phyloP scores from a whole-genome alignment of 495 filamentous ascomycete genomes.

The Xylaria flabelliformis region DNA sequence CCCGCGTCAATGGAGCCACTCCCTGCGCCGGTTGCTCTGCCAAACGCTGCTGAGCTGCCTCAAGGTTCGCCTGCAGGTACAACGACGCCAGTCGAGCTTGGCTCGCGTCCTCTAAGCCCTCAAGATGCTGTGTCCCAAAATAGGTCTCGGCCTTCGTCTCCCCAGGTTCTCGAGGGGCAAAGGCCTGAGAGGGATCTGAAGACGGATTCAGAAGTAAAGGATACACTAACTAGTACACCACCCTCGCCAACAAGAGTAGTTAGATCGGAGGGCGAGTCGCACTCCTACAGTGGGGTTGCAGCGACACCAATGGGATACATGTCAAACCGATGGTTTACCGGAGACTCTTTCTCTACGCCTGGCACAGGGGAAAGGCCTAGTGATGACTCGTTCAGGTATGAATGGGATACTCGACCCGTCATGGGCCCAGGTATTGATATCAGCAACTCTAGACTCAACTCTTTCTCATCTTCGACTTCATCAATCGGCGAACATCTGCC shows the following conservation, averaged over 20 bases:
- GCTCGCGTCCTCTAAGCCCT: constrained; percentile 24
- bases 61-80: constrained; percentile 22
- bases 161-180: constrained; percentile 2
- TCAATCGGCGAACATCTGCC: constrained; percentile 38
- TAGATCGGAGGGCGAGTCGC: constrained; percentile 22
- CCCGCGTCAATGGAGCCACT: constrained; percentile 35
- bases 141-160: constrained; percentile 33
- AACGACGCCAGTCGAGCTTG: constrained; percentile 28
- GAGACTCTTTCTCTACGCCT: constrained; percentile 46
- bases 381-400: constrained; percentile 49
- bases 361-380: constrained; percentile 36
- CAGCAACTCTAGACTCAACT: constrained; percentile 38
- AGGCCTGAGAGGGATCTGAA: not conserved
- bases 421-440: constrained; percentile 8
- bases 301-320: constrained; percentile 47
- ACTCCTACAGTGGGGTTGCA: constrained; percentile 41
- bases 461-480: constrained; percentile 45
- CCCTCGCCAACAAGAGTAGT: constrained; percentile 30
- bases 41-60: constrained; percentile 23
- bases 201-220: constrained; percentile 5
- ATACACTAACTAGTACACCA: constrained; percentile 21
- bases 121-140: constrained; percentile 28
- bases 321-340: constrained; percentile 47
- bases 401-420: constrained; percentile 14
- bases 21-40: constrained; percentile 32